These are phyloP conservation scores for Nymphaea thermarum DNA, from an alignment of 164 flowering plant species.

Conservation along the genomic window DNA sequence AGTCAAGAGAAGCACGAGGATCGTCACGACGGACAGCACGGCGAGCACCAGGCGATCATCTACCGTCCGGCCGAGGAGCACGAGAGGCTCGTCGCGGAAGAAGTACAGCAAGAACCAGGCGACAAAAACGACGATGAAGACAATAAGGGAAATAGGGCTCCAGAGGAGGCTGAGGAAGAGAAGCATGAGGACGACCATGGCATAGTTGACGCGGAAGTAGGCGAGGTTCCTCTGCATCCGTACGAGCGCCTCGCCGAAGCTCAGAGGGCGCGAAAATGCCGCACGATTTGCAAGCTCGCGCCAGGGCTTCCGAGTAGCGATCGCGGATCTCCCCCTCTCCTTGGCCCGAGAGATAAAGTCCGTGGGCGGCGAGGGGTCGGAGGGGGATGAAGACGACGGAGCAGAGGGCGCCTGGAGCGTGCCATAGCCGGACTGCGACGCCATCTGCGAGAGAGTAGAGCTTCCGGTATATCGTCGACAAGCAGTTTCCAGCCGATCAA, in stretches of 20 bases:
- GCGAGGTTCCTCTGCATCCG: background rate
- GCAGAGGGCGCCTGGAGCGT: no score
- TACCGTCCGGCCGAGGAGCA: background rate
- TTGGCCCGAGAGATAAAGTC: no score
- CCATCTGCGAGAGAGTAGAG: no score
- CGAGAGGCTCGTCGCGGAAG: slow-evolving; percentile 6
- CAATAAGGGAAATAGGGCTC: background rate
- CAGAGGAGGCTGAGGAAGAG: slow-evolving; percentile 3
- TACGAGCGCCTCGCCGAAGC: slow-evolving; percentile 1
- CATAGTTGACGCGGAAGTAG: slow-evolving; percentile 9
- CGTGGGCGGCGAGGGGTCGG: no score
- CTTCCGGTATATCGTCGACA: no score
- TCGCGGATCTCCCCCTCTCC: no score
- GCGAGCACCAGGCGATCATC: slow-evolving; percentile 1
- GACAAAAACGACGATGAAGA: background rate
- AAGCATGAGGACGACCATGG: background rate
- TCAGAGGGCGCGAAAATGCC: slow-evolving; percentile 2
- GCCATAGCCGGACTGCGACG: no score
- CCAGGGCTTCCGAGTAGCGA: background rate
- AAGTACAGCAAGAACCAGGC: slow-evolving; percentile 1
- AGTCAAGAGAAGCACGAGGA: background rate
- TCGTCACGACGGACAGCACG: background rate
- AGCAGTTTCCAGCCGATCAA: no score
- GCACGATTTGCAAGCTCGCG: slow-evolving; percentile 1
- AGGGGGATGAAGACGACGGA: no score